Conservation (phyloP, 139 green algal species). For the Choricystis sp. region DNA sequence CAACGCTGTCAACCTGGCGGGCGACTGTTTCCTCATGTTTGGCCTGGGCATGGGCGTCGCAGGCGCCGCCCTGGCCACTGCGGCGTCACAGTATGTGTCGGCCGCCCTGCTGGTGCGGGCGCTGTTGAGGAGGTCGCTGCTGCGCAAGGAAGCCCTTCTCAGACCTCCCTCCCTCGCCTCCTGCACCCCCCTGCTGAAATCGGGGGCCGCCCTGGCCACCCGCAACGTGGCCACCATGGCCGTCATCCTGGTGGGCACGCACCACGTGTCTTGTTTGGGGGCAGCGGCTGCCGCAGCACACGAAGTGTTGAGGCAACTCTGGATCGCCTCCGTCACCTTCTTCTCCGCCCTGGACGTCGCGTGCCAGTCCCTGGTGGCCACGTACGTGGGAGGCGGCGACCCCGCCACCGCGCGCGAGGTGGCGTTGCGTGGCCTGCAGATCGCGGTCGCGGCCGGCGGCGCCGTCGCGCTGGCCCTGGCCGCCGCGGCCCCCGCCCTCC, state of each 20-base stretch:
- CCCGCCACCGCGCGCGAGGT: conserved; percentile 4
- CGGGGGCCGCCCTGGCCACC: conserved; percentile 7
- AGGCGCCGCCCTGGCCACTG: conserved; percentile 39
- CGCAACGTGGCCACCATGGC: conserved; percentile 15
- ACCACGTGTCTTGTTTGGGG: conserved; percentile 12
- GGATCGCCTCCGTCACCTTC: conserved; percentile 15
- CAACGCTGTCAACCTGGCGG: conserved; percentile 16
- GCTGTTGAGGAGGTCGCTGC: conserved; percentile 6
- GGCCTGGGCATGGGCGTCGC: conserved; percentile 34
- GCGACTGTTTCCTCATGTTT: conserved; percentile 20
- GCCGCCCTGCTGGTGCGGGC: conserved; percentile 16
- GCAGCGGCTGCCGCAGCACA: conserved; percentile 11
- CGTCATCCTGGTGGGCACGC: conserved; percentile 15
- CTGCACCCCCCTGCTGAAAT: conserved; percentile 6
- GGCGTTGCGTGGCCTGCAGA: conserved; percentile 12
- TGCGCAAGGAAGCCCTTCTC: conserved; percentile 7
- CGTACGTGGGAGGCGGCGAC: conserved; percentile 1
- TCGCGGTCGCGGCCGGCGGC: conserved; percentile 8
- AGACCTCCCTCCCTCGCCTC: conserved; percentile 3
- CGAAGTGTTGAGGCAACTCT: conserved; percentile 18
- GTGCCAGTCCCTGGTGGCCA: conserved; percentile 15
- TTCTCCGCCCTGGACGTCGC: conserved; percentile 19
- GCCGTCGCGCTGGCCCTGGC: conserved; percentile 5
- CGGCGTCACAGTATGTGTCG: conserved; percentile 31
- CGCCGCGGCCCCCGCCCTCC: conserved; percentile 3